phyloP scores from a whole-genome alignment of 2,329 filamentous ascomycete species.

The Monilinia vaccinii-corymbosi region DNA sequence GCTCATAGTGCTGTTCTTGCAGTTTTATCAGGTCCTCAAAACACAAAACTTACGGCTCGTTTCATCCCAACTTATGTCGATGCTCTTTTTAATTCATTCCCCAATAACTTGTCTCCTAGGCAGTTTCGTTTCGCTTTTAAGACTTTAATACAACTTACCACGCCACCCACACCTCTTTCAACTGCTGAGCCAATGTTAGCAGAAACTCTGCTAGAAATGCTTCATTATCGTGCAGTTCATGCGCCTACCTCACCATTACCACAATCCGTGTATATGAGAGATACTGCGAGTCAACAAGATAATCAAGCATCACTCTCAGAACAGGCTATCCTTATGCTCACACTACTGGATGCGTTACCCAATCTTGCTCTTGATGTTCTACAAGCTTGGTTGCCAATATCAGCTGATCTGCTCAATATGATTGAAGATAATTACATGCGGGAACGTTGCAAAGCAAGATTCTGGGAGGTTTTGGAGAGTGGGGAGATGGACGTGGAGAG shows the following conservation, averaged over 20 bases:
- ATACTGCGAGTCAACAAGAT: slow-evolving; percentile 26
- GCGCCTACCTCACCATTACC: slow-evolving; percentile 41
- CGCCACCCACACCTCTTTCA: slow-evolving; percentile 53
- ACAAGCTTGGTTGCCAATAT: slow-evolving; percentile 57
- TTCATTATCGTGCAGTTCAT: slow-evolving; percentile 48
- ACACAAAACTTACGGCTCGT: slow-evolving; percentile 48
- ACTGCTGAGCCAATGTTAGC: slow-evolving; percentile 54
- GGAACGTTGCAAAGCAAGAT: slow-evolving; percentile 47
- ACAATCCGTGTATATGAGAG: slow-evolving; percentile 15
- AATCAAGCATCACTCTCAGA: slow-evolving; percentile 40
- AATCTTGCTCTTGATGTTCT: slow-evolving; percentile 49
- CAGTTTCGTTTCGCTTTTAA: slow-evolving; percentile 66
- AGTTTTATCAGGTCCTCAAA: slow-evolving; percentile 58
- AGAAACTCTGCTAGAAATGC: slow-evolving; percentile 54
- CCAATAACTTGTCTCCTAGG: slow-evolving; percentile 52
- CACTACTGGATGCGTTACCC: slow-evolving; percentile 55
- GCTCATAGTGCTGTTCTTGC: slow-evolving; percentile 62
- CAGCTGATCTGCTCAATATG: slow-evolving; percentile 48
- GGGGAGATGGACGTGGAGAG: slow-evolving; percentile 66
- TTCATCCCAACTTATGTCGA: slow-evolving; percentile 62
- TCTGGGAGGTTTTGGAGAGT: slow-evolving; percentile 55
- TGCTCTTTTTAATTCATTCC: slow-evolving; percentile 58
- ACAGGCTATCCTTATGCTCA: slow-evolving; percentile 53
- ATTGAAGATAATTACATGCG: slow-evolving; percentile 47
- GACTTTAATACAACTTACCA: slow-evolving; percentile 55